Conservation (phyloP, 176 grass and related monocot genomes). For the Musa beccarii region DNA sequence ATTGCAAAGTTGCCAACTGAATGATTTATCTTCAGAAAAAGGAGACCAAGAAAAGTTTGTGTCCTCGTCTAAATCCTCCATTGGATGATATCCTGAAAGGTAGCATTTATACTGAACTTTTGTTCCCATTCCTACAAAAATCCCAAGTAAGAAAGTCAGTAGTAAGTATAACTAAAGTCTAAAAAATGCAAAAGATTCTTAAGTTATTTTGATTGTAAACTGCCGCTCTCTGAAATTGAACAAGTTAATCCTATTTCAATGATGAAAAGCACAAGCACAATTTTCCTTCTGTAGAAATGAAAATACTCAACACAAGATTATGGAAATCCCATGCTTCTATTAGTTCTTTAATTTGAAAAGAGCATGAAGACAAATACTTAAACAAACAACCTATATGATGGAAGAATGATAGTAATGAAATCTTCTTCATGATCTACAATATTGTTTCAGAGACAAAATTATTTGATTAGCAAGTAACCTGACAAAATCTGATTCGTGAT, state of each 20-base stretch:
- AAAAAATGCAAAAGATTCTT: background rate
- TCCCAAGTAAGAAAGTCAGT: background rate
- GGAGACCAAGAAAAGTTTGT: conserved; percentile 28
- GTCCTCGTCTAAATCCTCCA: conserved; percentile 32
- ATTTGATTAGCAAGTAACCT: background rate
- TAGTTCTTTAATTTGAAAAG: background rate
- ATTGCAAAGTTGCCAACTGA: conserved; percentile 27
- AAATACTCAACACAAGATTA: background rate
- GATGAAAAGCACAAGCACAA: background rate
- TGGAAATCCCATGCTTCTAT: background rate
- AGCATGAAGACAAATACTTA: background rate
- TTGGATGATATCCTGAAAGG: conserved; percentile 40
- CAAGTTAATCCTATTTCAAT: background rate
- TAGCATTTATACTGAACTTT: conserved; percentile 55
- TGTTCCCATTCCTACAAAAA: conserved; percentile 44
- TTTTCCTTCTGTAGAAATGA: background rate
- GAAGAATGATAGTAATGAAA: too few species aligned
- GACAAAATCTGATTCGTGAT: background rate
- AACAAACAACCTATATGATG: too few species aligned
- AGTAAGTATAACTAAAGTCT: background rate
- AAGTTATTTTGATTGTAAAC: background rate
- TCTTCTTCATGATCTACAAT: too few species aligned
- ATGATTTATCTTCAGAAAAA: conserved; percentile 43
- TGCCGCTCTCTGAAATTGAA: background rate
- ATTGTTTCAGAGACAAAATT: background rate